Conservation (phyloP, 139 green algal genomes). For the Picochlorum costavermella region DNA sequence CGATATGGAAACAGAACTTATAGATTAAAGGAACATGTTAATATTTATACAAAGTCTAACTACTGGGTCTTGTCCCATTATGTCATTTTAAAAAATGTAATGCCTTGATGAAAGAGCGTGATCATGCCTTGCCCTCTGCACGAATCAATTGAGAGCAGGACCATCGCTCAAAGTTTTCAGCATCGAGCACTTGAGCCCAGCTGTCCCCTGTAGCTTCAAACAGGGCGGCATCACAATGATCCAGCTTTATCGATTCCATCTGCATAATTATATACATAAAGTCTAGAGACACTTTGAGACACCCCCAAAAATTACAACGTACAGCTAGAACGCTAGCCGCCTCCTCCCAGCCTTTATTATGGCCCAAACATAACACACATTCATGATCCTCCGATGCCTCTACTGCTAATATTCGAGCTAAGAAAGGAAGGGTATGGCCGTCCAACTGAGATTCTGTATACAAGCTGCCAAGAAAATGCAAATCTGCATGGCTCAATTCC, state of each 20-base stretch:
- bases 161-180: not conserved
- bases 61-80: too few species aligned
- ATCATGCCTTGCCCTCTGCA: not conserved
- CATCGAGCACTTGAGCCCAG: not conserved
- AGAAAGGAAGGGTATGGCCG: conserved; percentile 46
- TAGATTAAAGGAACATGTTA: conserved; percentile 20
- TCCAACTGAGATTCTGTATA: conserved; percentile 79
- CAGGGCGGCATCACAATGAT: not conserved
- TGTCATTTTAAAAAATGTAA: not conserved
- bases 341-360: conserved; percentile 81
- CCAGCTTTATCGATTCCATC: not conserved
- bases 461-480: conserved; percentile 60
- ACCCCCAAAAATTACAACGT: not conserved
- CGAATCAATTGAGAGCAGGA: not conserved
- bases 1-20: conserved; percentile 32
- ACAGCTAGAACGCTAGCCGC: conserved; percentile 56
- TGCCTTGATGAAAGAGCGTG: not conserved
- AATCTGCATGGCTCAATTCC: conserved; percentile 39
- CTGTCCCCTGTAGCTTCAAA: not conserved
- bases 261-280: not conserved
- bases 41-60: too few species aligned
- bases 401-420: conserved; percentile 25
- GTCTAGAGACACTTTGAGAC: not conserved
- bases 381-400: conserved; percentile 12
- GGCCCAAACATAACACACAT: conserved; percentile 68